Base-by-base conservation (phyloP, 768 basidiomycete genomes). In the Russula abietina region DNA sequence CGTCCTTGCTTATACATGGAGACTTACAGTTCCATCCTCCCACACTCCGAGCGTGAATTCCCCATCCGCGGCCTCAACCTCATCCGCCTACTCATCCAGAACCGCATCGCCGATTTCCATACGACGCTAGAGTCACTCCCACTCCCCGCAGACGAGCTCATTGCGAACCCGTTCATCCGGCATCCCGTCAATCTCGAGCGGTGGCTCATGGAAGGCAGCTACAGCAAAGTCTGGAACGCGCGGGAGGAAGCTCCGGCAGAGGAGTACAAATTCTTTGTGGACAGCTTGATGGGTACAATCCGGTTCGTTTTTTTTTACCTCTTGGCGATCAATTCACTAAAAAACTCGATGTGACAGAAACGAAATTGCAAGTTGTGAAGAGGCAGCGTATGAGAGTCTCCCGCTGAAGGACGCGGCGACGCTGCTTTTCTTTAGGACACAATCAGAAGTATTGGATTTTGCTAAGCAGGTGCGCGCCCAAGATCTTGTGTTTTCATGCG, bases 201-300 rank as follows among this genome's bases (percentile, higher is more conserved):
- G 55, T 98, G 95, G 91, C 81, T 98, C 50, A 99, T 99, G 96
- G 96, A 98, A 73, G 96, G 96, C 43, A 90, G 89, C 70, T 99
- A 98, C 74, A 93, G 91, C 75, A 96, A 96, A 73, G 96, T 98
- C 12, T 99, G 95, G 91, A 86, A 90, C 70, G 95, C 95, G 41
- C 84, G 94, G 67, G 91, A 91, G 67, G 87, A 93, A 69, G 91
- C 94, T 1, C 93, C 95, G 1, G 84, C 90, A 41, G 91, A 93
- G 66, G 96, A 98, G 72, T 97, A 97, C 79, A 91, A 89, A 68
- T 91, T 91, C 78, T 93, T 98, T 69, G 85, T 97, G 11, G 91
- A 95, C 70, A 90, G 90, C 69, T 77, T 97, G 70, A 92, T 97
- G 88, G 88, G 88, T 17, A 98, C 95, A 4, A 95, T 98, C 69